phyloP scores from a whole-genome alignment of 805 yeast genomes.

The Lachancea waltii region DNA sequence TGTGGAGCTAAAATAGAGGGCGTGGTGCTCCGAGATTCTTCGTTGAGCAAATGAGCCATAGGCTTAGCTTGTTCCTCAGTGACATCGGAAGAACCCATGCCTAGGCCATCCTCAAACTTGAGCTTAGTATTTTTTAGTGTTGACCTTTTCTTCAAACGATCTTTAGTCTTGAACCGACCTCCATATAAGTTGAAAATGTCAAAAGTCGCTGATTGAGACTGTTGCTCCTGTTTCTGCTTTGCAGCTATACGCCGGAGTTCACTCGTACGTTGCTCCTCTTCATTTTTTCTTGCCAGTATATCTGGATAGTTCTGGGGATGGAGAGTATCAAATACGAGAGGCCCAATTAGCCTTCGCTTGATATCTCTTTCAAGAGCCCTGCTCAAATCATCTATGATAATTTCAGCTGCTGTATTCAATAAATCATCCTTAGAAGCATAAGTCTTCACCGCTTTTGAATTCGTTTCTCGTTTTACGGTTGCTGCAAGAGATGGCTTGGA shows the following conservation, averaged over 20 bases:
- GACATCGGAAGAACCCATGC: not conserved
- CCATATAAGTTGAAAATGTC: constrained; percentile 33
- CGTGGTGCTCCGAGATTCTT: constrained; percentile 14
- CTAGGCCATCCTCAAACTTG: not conserved
- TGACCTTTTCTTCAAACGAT: not conserved
- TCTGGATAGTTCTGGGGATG: constrained; percentile 55
- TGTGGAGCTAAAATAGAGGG: constrained; percentile 1
- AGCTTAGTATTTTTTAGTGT: not conserved
- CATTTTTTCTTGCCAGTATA: constrained; percentile 32
- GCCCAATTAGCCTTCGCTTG: constrained; percentile 65
- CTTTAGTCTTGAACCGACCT: constrained; percentile 8
- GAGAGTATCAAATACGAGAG: constrained; percentile 55
- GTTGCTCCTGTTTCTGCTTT: constrained; percentile 17
- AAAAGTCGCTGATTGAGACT: constrained; percentile 27
- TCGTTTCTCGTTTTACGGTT: not conserved
- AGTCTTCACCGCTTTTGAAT: constrained; percentile 5
- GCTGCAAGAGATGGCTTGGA: not conserved
- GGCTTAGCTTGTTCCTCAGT: constrained; percentile 14
- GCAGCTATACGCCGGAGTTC: constrained; percentile 12
- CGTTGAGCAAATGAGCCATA: constrained; percentile 28
- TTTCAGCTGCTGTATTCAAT: constrained; percentile 51
- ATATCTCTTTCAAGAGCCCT: constrained; percentile 62
- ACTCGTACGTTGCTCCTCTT: constrained; percentile 23
- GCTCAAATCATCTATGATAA: constrained; percentile 58
- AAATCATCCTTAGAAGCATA: constrained; percentile 32